Conservation (phyloP, 192 early-diverging fungal species). For the Coemansia reversa region DNA sequence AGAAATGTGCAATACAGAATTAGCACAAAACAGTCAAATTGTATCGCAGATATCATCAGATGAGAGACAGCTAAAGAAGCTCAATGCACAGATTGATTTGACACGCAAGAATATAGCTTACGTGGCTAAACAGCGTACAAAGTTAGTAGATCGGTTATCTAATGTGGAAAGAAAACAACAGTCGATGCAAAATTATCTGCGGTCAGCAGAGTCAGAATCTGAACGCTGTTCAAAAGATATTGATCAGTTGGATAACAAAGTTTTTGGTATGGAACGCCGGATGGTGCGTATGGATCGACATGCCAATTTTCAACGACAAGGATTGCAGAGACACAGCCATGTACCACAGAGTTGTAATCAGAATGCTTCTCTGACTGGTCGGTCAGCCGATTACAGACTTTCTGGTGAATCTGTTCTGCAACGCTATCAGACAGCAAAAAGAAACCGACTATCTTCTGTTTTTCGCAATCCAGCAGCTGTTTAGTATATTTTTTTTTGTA, state of each 20-base stretch:
- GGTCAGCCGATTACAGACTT: not conserved
- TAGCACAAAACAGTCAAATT: slow-evolving; percentile 16
- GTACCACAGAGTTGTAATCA: no score
- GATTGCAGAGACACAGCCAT: not conserved
- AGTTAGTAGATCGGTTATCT: slow-evolving; percentile 32
- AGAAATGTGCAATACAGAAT: slow-evolving; percentile 16
- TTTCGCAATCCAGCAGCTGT: slow-evolving; percentile 16
- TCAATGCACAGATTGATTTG: slow-evolving; percentile 15
- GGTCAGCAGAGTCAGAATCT: slow-evolving; percentile 1
- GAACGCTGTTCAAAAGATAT: slow-evolving; percentile 13
- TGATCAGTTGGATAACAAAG: slow-evolving; percentile 25
- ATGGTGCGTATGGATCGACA: slow-evolving; percentile 19
- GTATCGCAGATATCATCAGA: slow-evolving; percentile 15
- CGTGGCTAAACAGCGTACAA: slow-evolving; percentile 31
- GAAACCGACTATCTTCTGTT: slow-evolving; percentile 29
- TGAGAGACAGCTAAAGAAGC: slow-evolving; percentile 21
- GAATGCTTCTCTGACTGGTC: no score
- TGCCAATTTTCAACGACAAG: slow-evolving; percentile 10
- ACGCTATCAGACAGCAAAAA: slow-evolving; percentile 33
- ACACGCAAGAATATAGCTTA: slow-evolving; percentile 34
- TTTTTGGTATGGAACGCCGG: slow-evolving; percentile 32
- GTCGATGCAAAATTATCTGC: slow-evolving; percentile 11
- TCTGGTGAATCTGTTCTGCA: slow-evolving; percentile 6
- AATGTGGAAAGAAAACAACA: slow-evolving; percentile 18
- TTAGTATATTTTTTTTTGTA: not conserved